phyloP scores from a whole-genome alignment of 805 yeast species.

The Yamadazyma endophytica region DNA sequence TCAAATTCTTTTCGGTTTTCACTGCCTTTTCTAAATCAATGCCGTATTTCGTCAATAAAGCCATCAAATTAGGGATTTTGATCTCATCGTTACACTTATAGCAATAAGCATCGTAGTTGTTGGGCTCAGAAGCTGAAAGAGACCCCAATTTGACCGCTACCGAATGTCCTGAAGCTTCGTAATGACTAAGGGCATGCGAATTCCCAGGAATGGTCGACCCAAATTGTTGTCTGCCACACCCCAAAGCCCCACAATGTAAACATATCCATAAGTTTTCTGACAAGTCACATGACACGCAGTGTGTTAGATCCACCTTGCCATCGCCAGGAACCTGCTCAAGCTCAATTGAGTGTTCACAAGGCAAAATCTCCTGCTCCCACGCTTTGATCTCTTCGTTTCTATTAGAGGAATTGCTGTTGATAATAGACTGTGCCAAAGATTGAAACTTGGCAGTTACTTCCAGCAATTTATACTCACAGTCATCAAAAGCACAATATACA shows the following conservation, averaged over 20 bases:
- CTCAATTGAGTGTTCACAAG: slow-evolving; percentile 74
- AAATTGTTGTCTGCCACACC: slow-evolving; percentile 93
- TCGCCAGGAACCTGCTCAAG: slow-evolving; percentile 37
- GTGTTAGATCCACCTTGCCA: slow-evolving; percentile 25
- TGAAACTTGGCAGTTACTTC: slow-evolving; percentile 19
- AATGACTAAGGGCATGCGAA: slow-evolving; percentile 83
- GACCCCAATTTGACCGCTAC: slow-evolving; percentile 92
- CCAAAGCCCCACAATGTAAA: slow-evolving; percentile 81
- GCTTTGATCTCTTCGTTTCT: slow-evolving; percentile 70
- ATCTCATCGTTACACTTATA: slow-evolving; percentile 88
- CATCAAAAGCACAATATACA: slow-evolving; percentile 35
- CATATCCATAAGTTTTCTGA: slow-evolving; percentile 88
- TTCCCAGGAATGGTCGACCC: slow-evolving; percentile 89
- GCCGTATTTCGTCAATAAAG: slow-evolving; percentile 54
- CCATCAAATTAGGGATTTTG: slow-evolving; percentile 56
- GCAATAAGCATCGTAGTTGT: slow-evolving; percentile 76
- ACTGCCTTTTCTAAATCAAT: slow-evolving; percentile 52
- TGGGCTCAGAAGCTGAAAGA: slow-evolving; percentile 59
- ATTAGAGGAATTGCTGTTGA: slow-evolving; percentile 55
- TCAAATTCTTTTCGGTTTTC: slow-evolving; percentile 83
- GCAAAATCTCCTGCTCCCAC: slow-evolving; percentile 84
- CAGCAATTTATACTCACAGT: slow-evolving; percentile 21
- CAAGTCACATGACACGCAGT: slow-evolving; percentile 61
- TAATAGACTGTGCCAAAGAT: slow-evolving; percentile 39
- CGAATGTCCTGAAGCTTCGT: slow-evolving; percentile 55